Evolutionary conservation across 768 basidiomycete genomes (phyloP).

Genomic region (Lactifluus hygrophoroides): DNA sequence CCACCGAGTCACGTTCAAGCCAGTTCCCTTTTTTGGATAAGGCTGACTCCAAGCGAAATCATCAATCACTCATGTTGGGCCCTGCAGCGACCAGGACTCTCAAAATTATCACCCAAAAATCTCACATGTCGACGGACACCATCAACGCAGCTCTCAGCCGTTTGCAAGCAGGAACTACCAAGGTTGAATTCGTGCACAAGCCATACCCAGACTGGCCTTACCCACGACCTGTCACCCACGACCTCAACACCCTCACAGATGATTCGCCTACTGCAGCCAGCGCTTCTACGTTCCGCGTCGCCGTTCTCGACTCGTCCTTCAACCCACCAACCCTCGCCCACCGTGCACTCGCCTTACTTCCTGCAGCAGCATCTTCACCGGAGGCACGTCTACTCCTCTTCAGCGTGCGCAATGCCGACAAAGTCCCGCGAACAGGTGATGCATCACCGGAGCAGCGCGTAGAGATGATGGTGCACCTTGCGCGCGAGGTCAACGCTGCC

Average conservation of each 20-base stretch:
- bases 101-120: neutral
- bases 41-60: neutral
- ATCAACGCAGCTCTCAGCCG: constrained; percentile 21
- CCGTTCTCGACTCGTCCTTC: constrained; percentile 86
- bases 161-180: constrained; percentile 38
- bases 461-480: constrained; percentile 78
- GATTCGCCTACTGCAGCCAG: constrained; percentile 6
- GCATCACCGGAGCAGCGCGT: constrained; percentile 70
- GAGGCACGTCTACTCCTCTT: constrained; percentile 73
- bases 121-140: neutral
- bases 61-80: neutral
- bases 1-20: neutral
- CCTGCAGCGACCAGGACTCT: neutral
- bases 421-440: constrained; percentile 58
- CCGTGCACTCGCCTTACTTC: constrained; percentile 51
- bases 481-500: constrained; percentile 48
- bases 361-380: constrained; percentile 30
- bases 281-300: constrained; percentile 36
- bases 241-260: neutral
- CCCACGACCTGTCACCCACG: constrained; percentile 24
- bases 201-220: constrained; percentile 63
- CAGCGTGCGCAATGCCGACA: constrained; percentile 84
- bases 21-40: neutral
- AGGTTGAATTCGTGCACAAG: constrained; percentile 52
- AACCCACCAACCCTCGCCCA: constrained; percentile 90